A percentile compares a stretch with the other conserved stretches of the same genome.
Evolutionary conservation across 805 yeast genomes (phyloP).

Genomic region (Pichia californica): DNA sequence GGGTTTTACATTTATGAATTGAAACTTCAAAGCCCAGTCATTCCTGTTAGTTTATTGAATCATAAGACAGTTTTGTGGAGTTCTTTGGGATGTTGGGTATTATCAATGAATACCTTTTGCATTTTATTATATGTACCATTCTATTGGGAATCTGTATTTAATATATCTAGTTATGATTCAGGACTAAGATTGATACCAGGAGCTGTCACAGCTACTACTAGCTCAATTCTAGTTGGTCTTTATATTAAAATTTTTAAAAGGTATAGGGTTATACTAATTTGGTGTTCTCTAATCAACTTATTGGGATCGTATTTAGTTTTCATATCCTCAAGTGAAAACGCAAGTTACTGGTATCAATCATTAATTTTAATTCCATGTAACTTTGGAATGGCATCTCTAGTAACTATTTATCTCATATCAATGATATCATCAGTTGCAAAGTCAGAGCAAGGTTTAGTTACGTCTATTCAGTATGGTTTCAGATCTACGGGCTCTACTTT

Average conservation of each 20-base stretch:
- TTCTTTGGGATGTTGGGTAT: constrained; percentile 62
- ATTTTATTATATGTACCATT: constrained; percentile 67
- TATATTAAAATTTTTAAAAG: constrained; percentile 64
- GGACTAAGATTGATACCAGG: constrained; percentile 46
- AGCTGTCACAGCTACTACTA: constrained; percentile 60
- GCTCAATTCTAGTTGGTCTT: constrained; percentile 61
- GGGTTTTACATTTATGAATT: constrained; percentile 15
- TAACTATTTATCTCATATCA: too few relatives aligned
- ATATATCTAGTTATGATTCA: constrained; percentile 21
- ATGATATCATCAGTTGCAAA: constrained; percentile 69
- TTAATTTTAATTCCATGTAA: constrained; percentile 60
- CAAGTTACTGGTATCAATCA: constrained; percentile 35
- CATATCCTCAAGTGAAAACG: too few relatives aligned
- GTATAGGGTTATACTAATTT: constrained; percentile 45
- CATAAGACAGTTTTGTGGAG: constrained; percentile 58
- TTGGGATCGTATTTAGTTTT: too few relatives aligned
- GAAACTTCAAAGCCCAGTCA: constrained; percentile 48
- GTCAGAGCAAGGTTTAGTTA: constrained; percentile 73
- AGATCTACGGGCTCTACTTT: constrained; percentile 50
- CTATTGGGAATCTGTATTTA: constrained; percentile 34
- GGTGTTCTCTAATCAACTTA: constrained; percentile 24
- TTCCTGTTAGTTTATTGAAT: constrained; percentile 52
- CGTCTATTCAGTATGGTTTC: constrained; percentile 79
- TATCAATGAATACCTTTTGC: constrained; percentile 61
- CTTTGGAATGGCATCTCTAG: too few relatives aligned